Conservation (phyloP, 768 basidiomycete genomes). For the Hebeloma cylindrosporum region DNA sequence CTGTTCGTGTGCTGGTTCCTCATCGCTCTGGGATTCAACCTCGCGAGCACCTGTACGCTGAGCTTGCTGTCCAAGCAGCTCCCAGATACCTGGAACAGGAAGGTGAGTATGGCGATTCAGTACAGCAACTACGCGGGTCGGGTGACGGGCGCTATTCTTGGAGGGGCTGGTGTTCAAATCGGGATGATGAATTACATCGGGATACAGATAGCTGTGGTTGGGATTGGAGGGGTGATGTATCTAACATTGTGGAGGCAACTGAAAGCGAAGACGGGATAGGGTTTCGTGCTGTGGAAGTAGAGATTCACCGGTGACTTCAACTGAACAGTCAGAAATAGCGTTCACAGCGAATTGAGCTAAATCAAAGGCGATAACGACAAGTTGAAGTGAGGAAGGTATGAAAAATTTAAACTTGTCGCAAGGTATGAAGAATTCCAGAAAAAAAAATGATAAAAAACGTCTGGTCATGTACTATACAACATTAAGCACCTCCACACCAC, state of each 20-base stretch:
- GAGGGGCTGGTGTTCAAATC: conserved; percentile 57
- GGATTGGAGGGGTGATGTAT: conserved; percentile 56
- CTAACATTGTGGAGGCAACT: conserved; percentile 58
- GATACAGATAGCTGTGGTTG: conserved; percentile 59
- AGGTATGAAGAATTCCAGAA: not conserved
- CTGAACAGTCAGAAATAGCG: too few species aligned
- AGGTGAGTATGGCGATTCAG: conserved; percentile 59
- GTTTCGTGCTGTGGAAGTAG: too few species aligned
- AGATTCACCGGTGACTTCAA: too few species aligned
- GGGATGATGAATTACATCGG: conserved; percentile 64
- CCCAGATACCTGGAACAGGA: conserved; percentile 59
- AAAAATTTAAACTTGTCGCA: not conserved
- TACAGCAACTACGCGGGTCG: conserved; percentile 71
- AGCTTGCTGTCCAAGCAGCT: conserved; percentile 69
- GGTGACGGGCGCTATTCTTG: conserved; percentile 66
- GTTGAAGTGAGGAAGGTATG: not conserved
- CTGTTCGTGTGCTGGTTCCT: conserved; percentile 55
- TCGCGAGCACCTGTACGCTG: conserved; percentile 68
- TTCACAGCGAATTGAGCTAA: too few species aligned
- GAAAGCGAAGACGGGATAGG: conserved; percentile 66
- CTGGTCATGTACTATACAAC: conserved; percentile 18
- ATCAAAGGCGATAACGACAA: not conserved
- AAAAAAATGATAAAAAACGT: conserved; percentile 6
- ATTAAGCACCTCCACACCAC: conserved; percentile 9
- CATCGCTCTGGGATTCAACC: conserved; percentile 70